Percentiles rank a stretch among this genome's conserved stretches.
Conservation (phyloP, 1,139 yeast genomes). For the Diutina siamensis region DNA sequence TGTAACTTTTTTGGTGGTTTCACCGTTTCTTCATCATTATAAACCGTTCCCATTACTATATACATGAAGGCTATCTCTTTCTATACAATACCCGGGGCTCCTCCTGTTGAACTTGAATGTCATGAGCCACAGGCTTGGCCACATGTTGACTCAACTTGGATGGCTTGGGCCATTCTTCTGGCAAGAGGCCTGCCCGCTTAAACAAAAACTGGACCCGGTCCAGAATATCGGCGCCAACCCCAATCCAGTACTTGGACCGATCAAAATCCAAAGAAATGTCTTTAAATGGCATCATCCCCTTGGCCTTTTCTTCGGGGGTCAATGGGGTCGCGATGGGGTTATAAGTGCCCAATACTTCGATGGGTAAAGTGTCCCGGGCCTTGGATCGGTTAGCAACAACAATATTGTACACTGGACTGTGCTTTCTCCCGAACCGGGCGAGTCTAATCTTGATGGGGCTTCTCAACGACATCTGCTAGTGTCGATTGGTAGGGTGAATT, state of each 20-base stretch:
- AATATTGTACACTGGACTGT: conserved; percentile 81
- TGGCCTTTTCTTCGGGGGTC: conserved; percentile 42
- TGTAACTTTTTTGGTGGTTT: no score
- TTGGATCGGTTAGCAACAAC: conserved; percentile 70
- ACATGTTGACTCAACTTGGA: conserved; percentile 6
- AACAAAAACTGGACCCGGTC: conserved; percentile 69
- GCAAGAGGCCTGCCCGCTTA: conserved; percentile 68
- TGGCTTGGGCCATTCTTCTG: conserved; percentile 55
- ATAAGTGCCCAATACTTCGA: conserved; percentile 92
- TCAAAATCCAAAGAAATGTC: conserved; percentile 77
- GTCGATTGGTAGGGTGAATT: no score
- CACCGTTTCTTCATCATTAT: no score
- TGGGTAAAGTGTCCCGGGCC: conserved; percentile 77
- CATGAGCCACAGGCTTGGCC: not conserved
- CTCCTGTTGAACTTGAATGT: not conserved
- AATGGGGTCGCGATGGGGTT: conserved; percentile 73
- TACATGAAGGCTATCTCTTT: not conserved
- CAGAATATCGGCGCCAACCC: conserved; percentile 97
- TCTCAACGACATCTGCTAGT: conserved; percentile 10
- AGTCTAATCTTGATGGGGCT: conserved; percentile 55
- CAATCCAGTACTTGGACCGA: conserved; percentile 94
- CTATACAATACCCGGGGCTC: conserved; percentile 2
- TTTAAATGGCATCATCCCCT: conserved; percentile 54
- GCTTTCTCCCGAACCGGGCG: conserved; percentile 86
- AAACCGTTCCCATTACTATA: not conserved